Conservation (phyloP, 805 yeast species). For the Lipomyces kockii region DNA sequence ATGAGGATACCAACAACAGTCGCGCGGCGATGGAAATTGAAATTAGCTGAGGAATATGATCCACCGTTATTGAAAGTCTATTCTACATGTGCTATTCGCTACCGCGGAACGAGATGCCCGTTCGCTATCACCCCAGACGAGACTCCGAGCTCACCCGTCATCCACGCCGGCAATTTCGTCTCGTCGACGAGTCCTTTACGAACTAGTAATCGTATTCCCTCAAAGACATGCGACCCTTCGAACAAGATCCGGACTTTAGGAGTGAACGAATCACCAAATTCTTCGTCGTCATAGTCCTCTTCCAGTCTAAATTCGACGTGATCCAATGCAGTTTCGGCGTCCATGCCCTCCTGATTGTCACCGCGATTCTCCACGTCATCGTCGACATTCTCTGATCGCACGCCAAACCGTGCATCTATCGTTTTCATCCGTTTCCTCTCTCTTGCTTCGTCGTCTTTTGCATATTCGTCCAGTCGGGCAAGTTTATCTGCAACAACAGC, state of each 20-base stretch:
- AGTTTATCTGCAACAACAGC: slow-evolving; percentile 6
- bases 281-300: slow-evolving; percentile 9
- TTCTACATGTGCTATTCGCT: neutral
- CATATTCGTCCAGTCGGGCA: neutral
- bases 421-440: slow-evolving; percentile 15
- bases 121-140: slow-evolving; percentile 25
- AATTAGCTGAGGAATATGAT: slow-evolving; percentile 15
- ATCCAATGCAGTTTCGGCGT: slow-evolving; percentile 19
- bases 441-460: slow-evolving; percentile 10
- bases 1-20: neutral
- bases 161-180: slow-evolving; percentile 33
- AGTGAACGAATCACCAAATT: neutral
- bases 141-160: slow-evolving; percentile 37
- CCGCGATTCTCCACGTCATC: slow-evolving; percentile 5
- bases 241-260: slow-evolving; percentile 26
- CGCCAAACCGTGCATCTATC: slow-evolving; percentile 33
- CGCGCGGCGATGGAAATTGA: slow-evolving; percentile 32
- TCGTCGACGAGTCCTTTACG: slow-evolving; percentile 29
- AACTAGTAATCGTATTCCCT: slow-evolving; percentile 32
- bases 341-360: slow-evolving; percentile 8
- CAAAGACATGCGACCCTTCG: slow-evolving; percentile 36
- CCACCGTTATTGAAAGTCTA: neutral
- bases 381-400: neutral
- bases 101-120: slow-evolving; percentile 16
- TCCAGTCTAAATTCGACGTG: slow-evolving; percentile 30